A percentile compares a stretch with the other conserved stretches of the same genome.
These are phyloP conservation scores for Poa pratensis DNA, from an alignment of 176 grass and related monocot genomes.

Conservation along the genomic window DNA sequence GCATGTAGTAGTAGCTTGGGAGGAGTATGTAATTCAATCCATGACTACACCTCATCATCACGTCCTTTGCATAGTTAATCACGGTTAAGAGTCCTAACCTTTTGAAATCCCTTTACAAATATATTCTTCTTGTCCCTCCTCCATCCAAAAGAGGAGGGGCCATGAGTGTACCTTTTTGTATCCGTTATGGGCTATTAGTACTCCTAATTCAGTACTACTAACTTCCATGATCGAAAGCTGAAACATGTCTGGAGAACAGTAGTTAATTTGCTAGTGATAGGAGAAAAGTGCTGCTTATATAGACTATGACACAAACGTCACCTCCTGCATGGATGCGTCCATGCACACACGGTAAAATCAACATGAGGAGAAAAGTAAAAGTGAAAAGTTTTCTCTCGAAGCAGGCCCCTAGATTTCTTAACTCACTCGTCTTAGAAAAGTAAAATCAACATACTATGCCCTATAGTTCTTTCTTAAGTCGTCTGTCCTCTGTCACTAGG, in stretches of 20 bases:
- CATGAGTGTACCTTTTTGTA: constrained; percentile 50
- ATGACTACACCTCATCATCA: constrained; percentile 44
- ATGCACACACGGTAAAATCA: not conserved
- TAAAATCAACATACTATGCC: not conserved
- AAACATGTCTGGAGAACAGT: not conserved
- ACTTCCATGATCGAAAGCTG: constrained; percentile 32
- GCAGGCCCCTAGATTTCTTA: not conserved
- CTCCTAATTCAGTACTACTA: constrained; percentile 22
- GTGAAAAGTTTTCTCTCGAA: constrained; percentile 20
- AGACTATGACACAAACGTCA: not conserved
- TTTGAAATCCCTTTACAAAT: constrained; percentile 46
- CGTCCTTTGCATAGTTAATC: constrained; percentile 52
- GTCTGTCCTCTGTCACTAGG: not conserved
- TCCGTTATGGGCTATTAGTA: constrained; percentile 36
- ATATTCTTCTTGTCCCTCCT: constrained; percentile 58
- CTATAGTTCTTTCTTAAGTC: not conserved
- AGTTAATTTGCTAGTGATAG: not conserved
- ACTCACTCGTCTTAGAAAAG: not conserved
- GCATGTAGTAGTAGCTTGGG: not conserved
- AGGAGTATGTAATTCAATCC: constrained; percentile 30
- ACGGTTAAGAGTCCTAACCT: constrained; percentile 29
- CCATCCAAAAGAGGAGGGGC: constrained; percentile 2
- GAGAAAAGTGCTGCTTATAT: not conserved
- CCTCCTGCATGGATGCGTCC: not conserved
- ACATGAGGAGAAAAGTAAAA: constrained; percentile 20